Evolutionary conservation across 176 grass and related monocot species (phyloP).

Genomic region (Rhynchospora breviuscula): DNA sequence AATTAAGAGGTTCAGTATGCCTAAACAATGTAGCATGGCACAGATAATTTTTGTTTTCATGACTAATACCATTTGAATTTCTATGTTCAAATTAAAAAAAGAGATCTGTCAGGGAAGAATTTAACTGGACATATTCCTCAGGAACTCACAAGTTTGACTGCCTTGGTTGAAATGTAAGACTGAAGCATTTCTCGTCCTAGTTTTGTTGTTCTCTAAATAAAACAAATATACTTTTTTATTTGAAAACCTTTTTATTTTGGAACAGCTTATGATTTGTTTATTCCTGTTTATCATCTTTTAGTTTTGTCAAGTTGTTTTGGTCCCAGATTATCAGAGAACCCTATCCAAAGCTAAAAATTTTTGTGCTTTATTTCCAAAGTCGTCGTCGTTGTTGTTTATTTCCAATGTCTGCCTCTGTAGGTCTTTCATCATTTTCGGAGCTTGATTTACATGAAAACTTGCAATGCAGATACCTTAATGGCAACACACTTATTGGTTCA

Average conservation of each 20-base stretch:
- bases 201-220: not conserved
- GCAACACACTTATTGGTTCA: not conserved
- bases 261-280: not conserved
- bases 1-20: no score
- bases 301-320: no score
- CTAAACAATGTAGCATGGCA: no score
- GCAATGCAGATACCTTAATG: not conserved
- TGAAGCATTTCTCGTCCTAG: constrained; percentile 5
- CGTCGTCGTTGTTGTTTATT: no score
- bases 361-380: no score
- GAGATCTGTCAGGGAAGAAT: constrained; percentile 46
- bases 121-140: constrained; percentile 74
- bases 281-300: no score
- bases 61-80: not conserved
- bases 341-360: no score
- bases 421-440: no score
- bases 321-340: no score
- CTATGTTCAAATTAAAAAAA: constrained; percentile 13
- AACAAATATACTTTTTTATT: not conserved
- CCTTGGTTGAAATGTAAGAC: constrained; percentile 78
- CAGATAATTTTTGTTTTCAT: no score
- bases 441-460: not conserved
- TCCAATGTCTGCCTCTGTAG: no score
- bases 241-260: not conserved
- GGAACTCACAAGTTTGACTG: constrained; percentile 65